A percentile compares a stretch with the other conserved stretches of the same genome.
phyloP scores from a whole-genome alignment of 768 basidiomycete species.

The Tephrocybe sp. region DNA sequence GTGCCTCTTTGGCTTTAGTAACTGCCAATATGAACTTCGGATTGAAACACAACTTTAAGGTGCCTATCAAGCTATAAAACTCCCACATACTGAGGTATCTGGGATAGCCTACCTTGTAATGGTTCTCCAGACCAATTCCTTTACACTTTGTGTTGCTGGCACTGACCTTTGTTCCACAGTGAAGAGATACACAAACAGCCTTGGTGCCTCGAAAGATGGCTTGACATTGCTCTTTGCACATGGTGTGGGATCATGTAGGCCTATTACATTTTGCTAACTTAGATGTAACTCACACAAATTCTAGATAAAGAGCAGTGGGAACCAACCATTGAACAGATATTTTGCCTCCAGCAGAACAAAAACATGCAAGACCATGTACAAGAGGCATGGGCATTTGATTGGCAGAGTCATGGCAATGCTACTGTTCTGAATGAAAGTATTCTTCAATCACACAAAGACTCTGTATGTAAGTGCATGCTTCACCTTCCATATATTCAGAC shows the following conservation, averaged over 20 bases:
- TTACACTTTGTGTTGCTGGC: constrained; percentile 2
- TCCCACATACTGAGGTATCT: too few relatives aligned
- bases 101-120: neutral
- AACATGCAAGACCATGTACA: constrained; percentile 23
- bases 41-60: too few relatives aligned
- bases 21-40: too few relatives aligned
- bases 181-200: constrained; percentile 12
- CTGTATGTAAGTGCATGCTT: constrained; percentile 20
- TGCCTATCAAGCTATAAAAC: too few relatives aligned
- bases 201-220: constrained; percentile 4
- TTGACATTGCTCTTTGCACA: constrained; percentile 17
- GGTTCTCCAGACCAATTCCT: constrained; percentile 3
- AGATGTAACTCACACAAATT: neutral
- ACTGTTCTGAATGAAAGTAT: constrained; percentile 29
- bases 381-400: too few relatives aligned
- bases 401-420: constrained; percentile 39
- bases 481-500: too few relatives aligned
- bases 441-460: constrained; percentile 21
- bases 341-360: constrained; percentile 21
- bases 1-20: too few relatives aligned
- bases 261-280: neutral
- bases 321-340: constrained; percentile 26
- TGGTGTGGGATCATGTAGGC: constrained; percentile 17
- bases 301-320: too few relatives aligned
- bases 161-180: constrained; percentile 12